phyloP scores from a whole-genome alignment of 2,329 filamentous ascomycete genomes.

The Phialophora expanda region DNA sequence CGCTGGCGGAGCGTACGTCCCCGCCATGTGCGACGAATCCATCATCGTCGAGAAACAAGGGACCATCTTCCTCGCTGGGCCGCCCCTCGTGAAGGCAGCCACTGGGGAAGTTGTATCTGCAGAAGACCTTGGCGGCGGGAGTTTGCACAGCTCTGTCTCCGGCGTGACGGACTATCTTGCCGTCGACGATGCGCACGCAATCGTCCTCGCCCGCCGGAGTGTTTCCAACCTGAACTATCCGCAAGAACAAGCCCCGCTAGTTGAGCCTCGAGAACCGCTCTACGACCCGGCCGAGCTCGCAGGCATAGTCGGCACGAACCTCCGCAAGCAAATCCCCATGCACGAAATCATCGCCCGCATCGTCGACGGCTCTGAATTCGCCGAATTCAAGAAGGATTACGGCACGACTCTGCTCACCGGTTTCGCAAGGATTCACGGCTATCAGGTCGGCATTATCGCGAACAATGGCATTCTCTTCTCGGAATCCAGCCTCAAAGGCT shows the following conservation, averaged over 20 bases:
- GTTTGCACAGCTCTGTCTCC: constrained; percentile 85
- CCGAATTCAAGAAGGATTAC: constrained; percentile 93
- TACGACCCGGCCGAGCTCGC: constrained; percentile 79
- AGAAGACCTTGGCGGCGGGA: constrained; percentile 88
- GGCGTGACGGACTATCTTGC: constrained; percentile 96
- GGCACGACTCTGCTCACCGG: constrained; percentile 88
- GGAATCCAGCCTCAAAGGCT: constrained; percentile 85
- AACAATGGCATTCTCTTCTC: constrained; percentile 97
- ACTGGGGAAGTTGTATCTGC: constrained; percentile 90
- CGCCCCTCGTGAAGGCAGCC: constrained; percentile 91
- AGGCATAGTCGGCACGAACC: constrained; percentile 88
- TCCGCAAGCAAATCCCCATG: constrained; percentile 81
- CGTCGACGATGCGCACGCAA: constrained; percentile 89
- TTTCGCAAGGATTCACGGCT: constrained; percentile 87
- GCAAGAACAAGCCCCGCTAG: constrained; percentile 47
- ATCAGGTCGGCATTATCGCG: constrained; percentile 88
- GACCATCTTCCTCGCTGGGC: constrained; percentile 96
- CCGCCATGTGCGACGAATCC: constrained; percentile 95
- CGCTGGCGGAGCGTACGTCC: constrained; percentile 92
- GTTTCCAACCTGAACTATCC: constrained; percentile 92
- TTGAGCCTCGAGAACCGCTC: constrained; percentile 72
- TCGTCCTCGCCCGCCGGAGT: constrained; percentile 81
- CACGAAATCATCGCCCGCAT: constrained; percentile 92
- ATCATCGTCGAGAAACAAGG: constrained; percentile 96
- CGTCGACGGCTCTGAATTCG: constrained; percentile 86